Conservation (phyloP, 768 basidiomycete species). For the Mrakia gelida region DNA sequence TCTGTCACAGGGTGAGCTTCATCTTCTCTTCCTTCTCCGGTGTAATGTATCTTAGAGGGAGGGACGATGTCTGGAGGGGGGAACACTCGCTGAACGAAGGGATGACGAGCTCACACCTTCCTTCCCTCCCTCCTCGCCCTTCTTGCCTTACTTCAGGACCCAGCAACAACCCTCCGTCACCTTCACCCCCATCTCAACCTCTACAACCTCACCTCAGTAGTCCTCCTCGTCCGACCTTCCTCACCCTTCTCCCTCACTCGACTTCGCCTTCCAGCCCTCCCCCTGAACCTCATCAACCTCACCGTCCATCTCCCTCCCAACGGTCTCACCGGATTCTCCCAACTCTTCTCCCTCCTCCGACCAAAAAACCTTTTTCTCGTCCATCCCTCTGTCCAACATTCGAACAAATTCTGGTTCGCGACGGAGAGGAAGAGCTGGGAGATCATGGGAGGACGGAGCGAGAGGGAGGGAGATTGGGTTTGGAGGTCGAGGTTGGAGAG, state of each 20-base stretch:
- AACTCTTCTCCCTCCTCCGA: conserved; percentile 14
- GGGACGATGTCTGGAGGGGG: not conserved
- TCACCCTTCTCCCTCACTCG: not conserved
- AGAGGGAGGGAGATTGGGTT: not conserved
- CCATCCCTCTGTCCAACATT: not conserved
- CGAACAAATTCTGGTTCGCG: conserved; percentile 14
- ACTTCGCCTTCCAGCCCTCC: not conserved
- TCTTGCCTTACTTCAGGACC: not conserved
- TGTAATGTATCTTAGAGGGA: not conserved
- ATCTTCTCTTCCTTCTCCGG: not conserved
- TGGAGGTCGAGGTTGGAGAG: not conserved
- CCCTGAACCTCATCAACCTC: conserved; percentile 9
- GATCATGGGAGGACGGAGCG: not conserved
- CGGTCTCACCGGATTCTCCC: conserved; percentile 19
- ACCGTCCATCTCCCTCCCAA: conserved; percentile 9
- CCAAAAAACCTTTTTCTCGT: not conserved
- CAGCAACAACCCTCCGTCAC: not conserved
- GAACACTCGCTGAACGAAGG: not conserved
- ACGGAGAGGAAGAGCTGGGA: conserved; percentile 14
- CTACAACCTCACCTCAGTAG: conserved; percentile 1
- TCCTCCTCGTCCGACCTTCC: conserved; percentile 14
- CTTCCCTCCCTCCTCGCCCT: not conserved
- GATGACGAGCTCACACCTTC: not conserved
- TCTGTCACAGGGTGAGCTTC: not conserved
- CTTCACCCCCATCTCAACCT: conserved; percentile 22